Conservation (phyloP, 805 yeast genomes). For the Metschnikowia kofuensis region DNA sequence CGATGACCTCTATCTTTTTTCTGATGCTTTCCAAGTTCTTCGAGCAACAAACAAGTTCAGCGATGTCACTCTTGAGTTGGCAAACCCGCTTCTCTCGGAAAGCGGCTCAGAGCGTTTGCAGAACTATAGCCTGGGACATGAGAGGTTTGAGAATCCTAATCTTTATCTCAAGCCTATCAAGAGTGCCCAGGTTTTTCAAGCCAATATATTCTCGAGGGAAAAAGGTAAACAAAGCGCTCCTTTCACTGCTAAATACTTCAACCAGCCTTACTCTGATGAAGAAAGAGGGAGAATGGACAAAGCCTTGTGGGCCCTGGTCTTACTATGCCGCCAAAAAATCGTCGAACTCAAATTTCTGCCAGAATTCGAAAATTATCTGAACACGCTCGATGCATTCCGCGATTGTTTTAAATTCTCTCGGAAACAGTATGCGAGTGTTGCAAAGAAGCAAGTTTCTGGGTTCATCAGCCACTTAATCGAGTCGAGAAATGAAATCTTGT, state of each 20-base stretch:
- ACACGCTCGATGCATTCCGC: background rate
- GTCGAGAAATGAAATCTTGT: background rate
- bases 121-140: background rate
- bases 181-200: background rate
- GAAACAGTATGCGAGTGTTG: conserved; percentile 1
- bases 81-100: background rate
- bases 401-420: background rate
- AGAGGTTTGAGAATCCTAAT: too few species aligned
- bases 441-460: background rate
- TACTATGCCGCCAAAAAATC: background rate
- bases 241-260: background rate
- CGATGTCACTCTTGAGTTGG: background rate
- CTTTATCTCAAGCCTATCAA: background rate
- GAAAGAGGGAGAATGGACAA: background rate
- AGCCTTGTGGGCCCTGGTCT: background rate
- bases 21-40: background rate
- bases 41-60: background rate
- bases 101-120: background rate
- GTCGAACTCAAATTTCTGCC: background rate
- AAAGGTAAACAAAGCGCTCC: background rate
- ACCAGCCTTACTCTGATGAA: background rate
- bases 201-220: background rate
- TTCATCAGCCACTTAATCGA: background rate
- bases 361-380: background rate
- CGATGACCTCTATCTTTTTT: background rate